Evolutionary conservation across 2,329 filamentous ascomycete species (phyloP).

Genomic region (Hirsutella rhossiliensis): DNA sequence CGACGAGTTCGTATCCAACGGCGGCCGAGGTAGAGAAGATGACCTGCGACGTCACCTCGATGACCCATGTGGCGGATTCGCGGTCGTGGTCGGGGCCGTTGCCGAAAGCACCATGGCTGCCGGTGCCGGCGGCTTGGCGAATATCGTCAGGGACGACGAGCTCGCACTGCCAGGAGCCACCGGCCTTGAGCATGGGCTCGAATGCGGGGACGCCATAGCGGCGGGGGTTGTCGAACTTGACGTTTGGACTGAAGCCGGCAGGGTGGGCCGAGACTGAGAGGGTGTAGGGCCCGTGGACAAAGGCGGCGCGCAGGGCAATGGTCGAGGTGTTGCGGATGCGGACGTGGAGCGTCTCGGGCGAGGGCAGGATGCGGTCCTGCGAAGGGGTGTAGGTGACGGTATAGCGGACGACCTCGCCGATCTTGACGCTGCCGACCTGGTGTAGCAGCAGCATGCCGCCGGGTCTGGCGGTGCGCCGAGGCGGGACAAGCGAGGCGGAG

Average conservation of each 20-base stretch:
- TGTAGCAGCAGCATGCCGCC: constrained; percentile 72
- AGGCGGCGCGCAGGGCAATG: constrained; percentile 83
- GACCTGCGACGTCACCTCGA: constrained; percentile 86
- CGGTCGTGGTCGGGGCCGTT: constrained; percentile 30
- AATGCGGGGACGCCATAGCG: constrained; percentile 76
- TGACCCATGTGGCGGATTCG: constrained; percentile 66
- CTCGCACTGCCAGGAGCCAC: constrained; percentile 71
- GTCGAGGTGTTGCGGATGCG: constrained; percentile 87
- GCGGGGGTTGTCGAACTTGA: constrained; percentile 57
- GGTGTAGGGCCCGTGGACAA: constrained; percentile 91
- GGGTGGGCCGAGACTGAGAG: constrained; percentile 81
- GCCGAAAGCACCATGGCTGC: constrained; percentile 32
- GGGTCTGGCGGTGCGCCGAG: not conserved
- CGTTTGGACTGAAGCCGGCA: constrained; percentile 69
- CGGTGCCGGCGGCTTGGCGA: constrained; percentile 47
- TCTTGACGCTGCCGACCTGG: constrained; percentile 82
- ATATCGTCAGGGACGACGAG: constrained; percentile 72
- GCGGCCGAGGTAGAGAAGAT: constrained; percentile 84
- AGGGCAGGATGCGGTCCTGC: constrained; percentile 78
- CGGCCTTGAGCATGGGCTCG: constrained; percentile 93
- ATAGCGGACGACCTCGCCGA: constrained; percentile 87
- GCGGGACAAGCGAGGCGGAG: not conserved
- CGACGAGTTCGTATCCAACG: constrained; percentile 76
- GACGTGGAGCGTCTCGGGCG: constrained; percentile 68
- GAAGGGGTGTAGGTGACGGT: constrained; percentile 87